Conservation (phyloP, 2,329 filamentous ascomycete species). For the Xylaria digitata region DNA sequence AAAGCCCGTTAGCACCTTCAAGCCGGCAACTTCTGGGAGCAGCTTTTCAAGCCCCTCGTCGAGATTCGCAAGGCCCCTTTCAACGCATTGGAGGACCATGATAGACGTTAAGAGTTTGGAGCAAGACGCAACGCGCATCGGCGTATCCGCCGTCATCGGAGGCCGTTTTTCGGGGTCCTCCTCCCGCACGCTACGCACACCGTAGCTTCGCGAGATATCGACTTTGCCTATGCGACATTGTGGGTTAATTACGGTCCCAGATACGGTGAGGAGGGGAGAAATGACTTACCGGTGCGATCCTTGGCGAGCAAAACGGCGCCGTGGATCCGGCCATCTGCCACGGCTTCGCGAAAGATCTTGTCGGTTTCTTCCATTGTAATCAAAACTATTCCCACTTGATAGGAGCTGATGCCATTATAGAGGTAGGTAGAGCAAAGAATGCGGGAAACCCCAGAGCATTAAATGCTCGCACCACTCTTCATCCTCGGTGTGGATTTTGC, state of each 20-base stretch:
- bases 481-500: background rate
- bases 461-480: background rate
- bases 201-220: constrained; percentile 36
- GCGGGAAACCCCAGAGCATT: background rate
- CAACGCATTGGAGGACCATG: constrained; percentile 37
- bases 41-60: constrained; percentile 32
- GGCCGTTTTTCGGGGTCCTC: constrained; percentile 34
- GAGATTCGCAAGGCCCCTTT: constrained; percentile 28
- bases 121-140: constrained; percentile 36
- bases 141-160: constrained; percentile 33
- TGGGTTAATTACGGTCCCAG: constrained; percentile 4
- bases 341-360: constrained; percentile 30
- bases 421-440: background rate
- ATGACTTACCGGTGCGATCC: constrained; percentile 34
- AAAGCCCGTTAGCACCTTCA: constrained; percentile 37
- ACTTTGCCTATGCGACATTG: constrained; percentile 29
- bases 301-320: constrained; percentile 36
- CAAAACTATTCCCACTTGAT: background rate
- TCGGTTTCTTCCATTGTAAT: constrained; percentile 36
- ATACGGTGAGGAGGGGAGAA: constrained; percentile 1
- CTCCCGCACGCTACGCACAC: constrained; percentile 36
- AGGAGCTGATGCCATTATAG: background rate
- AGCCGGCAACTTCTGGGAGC: constrained; percentile 34
- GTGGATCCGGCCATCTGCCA: constrained; percentile 38
- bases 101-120: constrained; percentile 37